Percentiles rank a stretch among this genome's conserved stretches.
These are phyloP conservation scores for Xerophyta viscosa DNA, from an alignment of 106 monocot species.

Conservation along the genomic window DNA sequence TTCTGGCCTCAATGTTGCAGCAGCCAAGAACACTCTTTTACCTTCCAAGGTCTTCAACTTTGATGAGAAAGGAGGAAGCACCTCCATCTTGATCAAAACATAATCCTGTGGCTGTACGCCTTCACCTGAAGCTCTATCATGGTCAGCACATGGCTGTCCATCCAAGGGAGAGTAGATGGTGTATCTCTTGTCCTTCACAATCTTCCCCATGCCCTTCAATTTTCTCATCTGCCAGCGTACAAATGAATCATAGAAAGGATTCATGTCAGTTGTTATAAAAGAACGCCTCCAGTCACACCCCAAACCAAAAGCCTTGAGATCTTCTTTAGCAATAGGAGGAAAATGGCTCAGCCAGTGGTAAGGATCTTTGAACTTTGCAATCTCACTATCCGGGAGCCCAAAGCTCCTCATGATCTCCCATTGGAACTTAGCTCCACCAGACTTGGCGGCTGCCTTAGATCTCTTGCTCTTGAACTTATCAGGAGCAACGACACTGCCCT, in stretches of 20 bases:
- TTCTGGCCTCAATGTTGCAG: conserved; percentile 91
- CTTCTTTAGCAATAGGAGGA: conserved; percentile 78
- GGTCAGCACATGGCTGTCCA: conserved; percentile 96
- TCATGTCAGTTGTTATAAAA: conserved; percentile 88
- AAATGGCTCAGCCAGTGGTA: conserved; percentile 70
- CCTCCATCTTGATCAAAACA: conserved; percentile 82
- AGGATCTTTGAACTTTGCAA: conserved; percentile 64
- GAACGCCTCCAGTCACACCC: conserved; percentile 91
- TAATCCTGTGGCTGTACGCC: conserved; percentile 92
- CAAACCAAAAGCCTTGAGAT: conserved; percentile 77
- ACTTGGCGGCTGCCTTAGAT: conserved; percentile 81
- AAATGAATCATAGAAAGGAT: conserved; percentile 89
- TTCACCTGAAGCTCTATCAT: conserved; percentile 84
- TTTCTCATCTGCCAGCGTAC: conserved; percentile 87
- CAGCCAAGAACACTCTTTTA: conserved; percentile 63
- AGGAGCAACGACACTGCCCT: conserved; percentile 26
- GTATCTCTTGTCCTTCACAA: conserved; percentile 77
- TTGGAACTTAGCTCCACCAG: conserved; percentile 64
- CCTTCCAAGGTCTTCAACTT: conserved; percentile 75
- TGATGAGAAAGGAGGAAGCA: conserved; percentile 57
- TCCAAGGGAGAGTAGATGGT: conserved; percentile 84
- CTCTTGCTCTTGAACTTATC: conserved; percentile 86
- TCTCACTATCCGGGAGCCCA: conserved; percentile 60
- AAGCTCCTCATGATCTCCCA: conserved; percentile 94
- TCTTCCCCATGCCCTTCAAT: conserved; percentile 66